Evolutionary conservation across 352 stramenopile genomes (phyloP).

Genomic region (Phytophthora rubi): DNA sequence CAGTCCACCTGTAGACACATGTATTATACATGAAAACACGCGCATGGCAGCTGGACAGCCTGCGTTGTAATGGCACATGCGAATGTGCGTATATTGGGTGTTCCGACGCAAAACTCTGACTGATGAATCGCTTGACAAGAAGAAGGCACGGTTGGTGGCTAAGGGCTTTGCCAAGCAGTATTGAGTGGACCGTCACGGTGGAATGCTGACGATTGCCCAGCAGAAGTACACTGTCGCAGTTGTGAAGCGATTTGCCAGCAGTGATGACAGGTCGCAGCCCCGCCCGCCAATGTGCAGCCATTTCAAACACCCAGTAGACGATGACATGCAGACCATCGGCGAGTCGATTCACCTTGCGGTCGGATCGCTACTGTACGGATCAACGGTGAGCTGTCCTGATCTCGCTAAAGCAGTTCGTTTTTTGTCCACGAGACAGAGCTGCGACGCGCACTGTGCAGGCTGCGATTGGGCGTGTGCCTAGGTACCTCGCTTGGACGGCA

Average conservation of each 20-base stretch:
- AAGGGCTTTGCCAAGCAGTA: too few species aligned
- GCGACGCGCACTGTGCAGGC: constrained; percentile 2
- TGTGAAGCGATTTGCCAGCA: neutral
- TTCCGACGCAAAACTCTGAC: too few species aligned
- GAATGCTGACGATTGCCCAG: constrained; percentile 5
- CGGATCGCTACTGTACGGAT: constrained; percentile 12
- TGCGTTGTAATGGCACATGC: too few species aligned
- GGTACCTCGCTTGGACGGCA: neutral
- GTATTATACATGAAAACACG: too few species aligned
- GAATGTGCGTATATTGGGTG: too few species aligned
- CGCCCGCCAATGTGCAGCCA: constrained; percentile 2
- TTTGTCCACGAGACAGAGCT: constrained; percentile 21
- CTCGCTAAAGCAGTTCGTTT: constrained; percentile 9
- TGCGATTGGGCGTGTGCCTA: neutral
- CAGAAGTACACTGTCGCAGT: constrained; percentile 2
- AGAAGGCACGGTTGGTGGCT: too few species aligned
- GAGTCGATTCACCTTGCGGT: constrained; percentile 1
- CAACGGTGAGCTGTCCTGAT: constrained; percentile 4
- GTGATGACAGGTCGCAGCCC: neutral
- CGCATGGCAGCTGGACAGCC: too few species aligned
- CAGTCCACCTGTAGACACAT: too few species aligned
- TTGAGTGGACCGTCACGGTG: too few species aligned
- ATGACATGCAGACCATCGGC: neutral
- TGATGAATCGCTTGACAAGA: too few species aligned
- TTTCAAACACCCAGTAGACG: neutral